Evolutionary conservation across 1,284 basidiomycete genomes (phyloP), one percentile per base, ranked within the genome.

Genomic region (Coniferiporia sulphurascens): DNA sequence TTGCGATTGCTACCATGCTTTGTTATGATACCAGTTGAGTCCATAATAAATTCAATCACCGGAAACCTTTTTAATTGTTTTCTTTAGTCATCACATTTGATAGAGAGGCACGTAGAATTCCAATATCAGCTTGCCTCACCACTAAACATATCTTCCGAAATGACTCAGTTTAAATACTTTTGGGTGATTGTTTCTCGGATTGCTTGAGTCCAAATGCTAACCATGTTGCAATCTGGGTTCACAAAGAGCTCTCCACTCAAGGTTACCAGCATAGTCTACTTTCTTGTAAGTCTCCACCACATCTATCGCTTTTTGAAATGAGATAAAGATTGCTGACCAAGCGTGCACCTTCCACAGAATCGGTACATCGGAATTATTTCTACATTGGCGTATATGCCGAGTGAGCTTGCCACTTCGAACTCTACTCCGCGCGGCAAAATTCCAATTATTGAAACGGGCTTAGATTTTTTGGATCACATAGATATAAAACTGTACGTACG

Each of bases 11-110:
- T 13, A 46, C 21, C 17, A 21, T 48, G 4, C 55, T 56, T 34
- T n/a, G 34, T 17, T 56, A 56, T 19, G 44, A 56, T 36, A 45
- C 36, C 27, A 48, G 55, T 56, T 46, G 32, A 56, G 55, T 56
- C 27, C 27, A 5, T 27, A 27, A 27, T 5, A 27, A 27, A 27
- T 27, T 5, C 27, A 27, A 5, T 27, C 17, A 4, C 9, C 13
- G 19, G 32, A 56, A n/a, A 46, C 2, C 44, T 48, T 10, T 27
- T 27, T 27, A 27, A n/a, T 48, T 48, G 21, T 19, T 13, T 43
- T 43, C 41, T n/a, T 19, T 2, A 56, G 55, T 56, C 19, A 49
- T 32, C 13, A 56, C 55, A 17, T n/a, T 56, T 9, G 55, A 56
- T 34, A 56, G 17, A 48, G 55, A 56, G 19, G 55, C 5, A 27